Evolutionary conservation across 108 stramenopile genomes (phyloP), one percentile per base, ranked within the genome.

Genomic region (Stephanodiscus triporus): DNA sequence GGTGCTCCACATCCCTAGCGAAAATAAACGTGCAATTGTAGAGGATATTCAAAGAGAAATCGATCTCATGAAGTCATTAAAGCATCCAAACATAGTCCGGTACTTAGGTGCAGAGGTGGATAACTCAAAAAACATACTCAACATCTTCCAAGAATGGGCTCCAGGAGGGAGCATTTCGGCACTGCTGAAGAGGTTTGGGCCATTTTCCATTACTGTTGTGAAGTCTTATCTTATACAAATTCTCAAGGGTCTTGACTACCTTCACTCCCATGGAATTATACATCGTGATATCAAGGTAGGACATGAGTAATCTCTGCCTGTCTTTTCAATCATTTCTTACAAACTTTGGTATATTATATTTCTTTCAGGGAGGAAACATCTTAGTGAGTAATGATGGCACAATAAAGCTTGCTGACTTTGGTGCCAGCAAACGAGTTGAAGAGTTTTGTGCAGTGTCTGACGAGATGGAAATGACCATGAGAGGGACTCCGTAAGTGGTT

Each of bases 71-170:
- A 86, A 87, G 71, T 85, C 87, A 24, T 68, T 99, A 29, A 72
- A 84, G 22, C 98, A 99, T 79, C 81, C 77, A 13, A 97, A 99
- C 64, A 97, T 99, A 79, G 98, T 99, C 22, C 74, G 86, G 36
- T 99, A 99, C 75, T 77, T 94, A 2, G 98, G 98, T 16, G 94
- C 96, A 8, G 89, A 95, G 66, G 86, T 95, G 55, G 86, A 96
- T 71, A 81, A 82, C 26, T 75, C 76, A 9, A 65, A 85, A 40
- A 59, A 84, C 9, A 78, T 61, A 55, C 83, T 98, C 9, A 89
- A 92, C 76, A 97, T 99, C 30, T 99, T 99, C 70, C 98, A 99
- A 82, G 97, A 99, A 80, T 99, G 98, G 98, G 97, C 90, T 9
- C 90, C 97, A n/a, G 96, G 96, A 37, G 97, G 97, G 7, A 89